A percentile compares a stretch with the other conserved stretches of the same genome.
Evolutionary conservation across 169 alveolate species (phyloP).

Genomic region (Plasmodium reichenowi): DNA sequence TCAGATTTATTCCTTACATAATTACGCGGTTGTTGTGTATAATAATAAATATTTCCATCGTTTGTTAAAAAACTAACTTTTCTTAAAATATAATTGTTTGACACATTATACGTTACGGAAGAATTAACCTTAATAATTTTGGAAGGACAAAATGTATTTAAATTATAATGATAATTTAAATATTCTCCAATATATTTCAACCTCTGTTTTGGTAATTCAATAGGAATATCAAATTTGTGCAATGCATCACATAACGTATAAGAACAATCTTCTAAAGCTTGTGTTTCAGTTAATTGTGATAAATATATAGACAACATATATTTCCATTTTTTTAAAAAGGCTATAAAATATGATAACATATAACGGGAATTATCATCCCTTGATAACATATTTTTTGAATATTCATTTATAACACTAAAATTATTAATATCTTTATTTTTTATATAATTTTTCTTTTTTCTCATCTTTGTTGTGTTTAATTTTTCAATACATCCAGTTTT

Average conservation of each 20-base stretch:
- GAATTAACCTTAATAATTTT: slow-evolving; percentile 24
- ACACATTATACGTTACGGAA: background rate
- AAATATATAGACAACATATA: slow-evolving; percentile 31
- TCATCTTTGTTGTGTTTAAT: background rate
- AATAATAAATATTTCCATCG: slow-evolving; percentile 68
- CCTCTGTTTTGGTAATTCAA: slow-evolving; percentile 62
- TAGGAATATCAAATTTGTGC: slow-evolving; percentile 16
- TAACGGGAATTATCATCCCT: background rate
- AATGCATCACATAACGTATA: slow-evolving; percentile 35
- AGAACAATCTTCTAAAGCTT: slow-evolving; percentile 33
- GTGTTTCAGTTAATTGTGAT: slow-evolving; percentile 45
- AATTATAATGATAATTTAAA: slow-evolving; percentile 25
- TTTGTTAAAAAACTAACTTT: slow-evolving; percentile 55
- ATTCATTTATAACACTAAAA: background rate
- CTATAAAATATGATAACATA: slow-evolving; percentile 29
- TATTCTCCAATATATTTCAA: slow-evolving; percentile 54
- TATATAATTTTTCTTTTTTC: background rate
- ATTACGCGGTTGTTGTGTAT: slow-evolving; percentile 47
- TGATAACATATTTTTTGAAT: background rate
- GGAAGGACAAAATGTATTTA: slow-evolving; percentile 32
- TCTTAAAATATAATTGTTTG: slow-evolving; percentile 21
- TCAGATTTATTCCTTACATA: slow-evolving; percentile 41
- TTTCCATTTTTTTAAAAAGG: slow-evolving; percentile 62
- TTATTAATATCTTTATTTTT: background rate
- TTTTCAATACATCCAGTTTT: slow-evolving; percentile 7